Evolutionary conservation across 441 rosid genomes (phyloP).

Genomic region (Kokia cookei): DNA sequence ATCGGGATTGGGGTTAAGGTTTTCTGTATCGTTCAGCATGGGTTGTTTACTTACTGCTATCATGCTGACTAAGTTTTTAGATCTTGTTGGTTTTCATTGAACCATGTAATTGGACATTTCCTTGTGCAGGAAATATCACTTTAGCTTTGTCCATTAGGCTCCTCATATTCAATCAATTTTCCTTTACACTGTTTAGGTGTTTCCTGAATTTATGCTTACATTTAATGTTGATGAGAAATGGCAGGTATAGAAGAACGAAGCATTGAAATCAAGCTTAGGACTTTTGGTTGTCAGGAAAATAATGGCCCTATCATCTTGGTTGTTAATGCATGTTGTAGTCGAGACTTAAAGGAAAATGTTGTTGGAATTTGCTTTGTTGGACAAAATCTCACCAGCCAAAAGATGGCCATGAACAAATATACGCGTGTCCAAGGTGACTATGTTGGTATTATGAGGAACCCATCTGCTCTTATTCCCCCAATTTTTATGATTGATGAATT

Average conservation of each 20-base stretch:
- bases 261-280: conserved; percentile 61
- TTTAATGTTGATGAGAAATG: neutral
- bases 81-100: neutral
- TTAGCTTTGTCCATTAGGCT: neutral
- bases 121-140: neutral
- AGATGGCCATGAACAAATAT: conserved; percentile 44
- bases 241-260: conserved; percentile 71
- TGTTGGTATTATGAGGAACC: conserved; percentile 58
- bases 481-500: conserved; percentile 62
- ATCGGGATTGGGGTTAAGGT: neutral
- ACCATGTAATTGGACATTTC: neutral
- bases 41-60: neutral
- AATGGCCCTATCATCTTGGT: conserved; percentile 47
- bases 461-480: conserved; percentile 76
- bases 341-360: conserved; percentile 47
- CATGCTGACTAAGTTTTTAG: neutral
- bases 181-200: neutral
- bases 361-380: conserved; percentile 78
- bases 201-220: neutral
- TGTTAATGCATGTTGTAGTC: conserved; percentile 74
- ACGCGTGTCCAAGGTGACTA: conserved; percentile 67
- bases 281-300: conserved; percentile 39
- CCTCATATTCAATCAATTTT: neutral
- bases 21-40: neutral
- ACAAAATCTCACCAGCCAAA: conserved; percentile 76